Evolutionary conservation across 768 basidiomycete species (phyloP).

Genomic region (Mycena galericulata): DNA sequence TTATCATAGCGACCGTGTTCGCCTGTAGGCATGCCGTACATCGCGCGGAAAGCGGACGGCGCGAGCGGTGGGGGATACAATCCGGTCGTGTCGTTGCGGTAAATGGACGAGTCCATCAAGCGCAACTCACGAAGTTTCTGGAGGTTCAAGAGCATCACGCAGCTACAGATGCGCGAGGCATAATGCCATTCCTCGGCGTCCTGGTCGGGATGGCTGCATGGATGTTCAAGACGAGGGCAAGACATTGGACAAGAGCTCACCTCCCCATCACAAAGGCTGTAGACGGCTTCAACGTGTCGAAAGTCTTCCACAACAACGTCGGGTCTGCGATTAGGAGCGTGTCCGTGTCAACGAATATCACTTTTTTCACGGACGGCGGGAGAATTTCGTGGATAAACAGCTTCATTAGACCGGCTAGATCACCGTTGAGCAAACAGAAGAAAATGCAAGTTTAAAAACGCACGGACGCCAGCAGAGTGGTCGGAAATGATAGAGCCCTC

Average conservation of each 20-base stretch:
- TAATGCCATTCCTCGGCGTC: constrained; percentile 54
- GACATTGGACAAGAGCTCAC: neutral
- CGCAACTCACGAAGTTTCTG: constrained; percentile 55
- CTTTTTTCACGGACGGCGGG: constrained; percentile 54
- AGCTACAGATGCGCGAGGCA: constrained; percentile 62
- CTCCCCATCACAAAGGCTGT: constrained; percentile 56
- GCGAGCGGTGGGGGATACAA: constrained; percentile 48
- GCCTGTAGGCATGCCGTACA: constrained; percentile 55
- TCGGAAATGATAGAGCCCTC: constrained; percentile 60
- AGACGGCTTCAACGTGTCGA: constrained; percentile 46
- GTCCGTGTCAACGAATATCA: constrained; percentile 66
- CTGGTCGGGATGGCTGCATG: constrained; percentile 56
- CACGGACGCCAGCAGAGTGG: constrained; percentile 62
- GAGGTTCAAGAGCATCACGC: constrained; percentile 65
- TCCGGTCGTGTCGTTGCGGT: constrained; percentile 44
- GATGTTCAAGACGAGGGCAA: neutral
- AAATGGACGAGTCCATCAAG: constrained; percentile 60
- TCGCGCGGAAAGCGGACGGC: constrained; percentile 56
- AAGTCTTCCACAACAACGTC: constrained; percentile 57
- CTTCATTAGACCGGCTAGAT: constrained; percentile 63
- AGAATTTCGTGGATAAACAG: constrained; percentile 65
- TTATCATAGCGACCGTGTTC: constrained; percentile 53
- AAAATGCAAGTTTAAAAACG: constrained; percentile 37
- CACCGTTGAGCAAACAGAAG: neutral
- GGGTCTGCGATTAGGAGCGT: constrained; percentile 63